Evolutionary conservation across 1,284 basidiomycete genomes (phyloP).

Genomic region (Anthracocystis panici-leucophaei): DNA sequence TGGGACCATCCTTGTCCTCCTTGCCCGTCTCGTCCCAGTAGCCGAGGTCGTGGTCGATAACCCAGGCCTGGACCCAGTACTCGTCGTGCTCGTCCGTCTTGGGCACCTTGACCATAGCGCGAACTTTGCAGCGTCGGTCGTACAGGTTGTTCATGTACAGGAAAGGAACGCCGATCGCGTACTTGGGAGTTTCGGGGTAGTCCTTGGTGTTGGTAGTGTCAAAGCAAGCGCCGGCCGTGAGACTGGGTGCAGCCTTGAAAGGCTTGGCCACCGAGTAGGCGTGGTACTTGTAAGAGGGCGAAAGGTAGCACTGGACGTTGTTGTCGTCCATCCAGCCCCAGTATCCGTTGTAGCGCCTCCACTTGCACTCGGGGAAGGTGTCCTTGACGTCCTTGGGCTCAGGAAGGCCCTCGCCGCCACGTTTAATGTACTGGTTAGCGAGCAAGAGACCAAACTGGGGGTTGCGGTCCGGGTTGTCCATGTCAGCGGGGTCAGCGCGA

Average conservation of each 20-base stretch:
- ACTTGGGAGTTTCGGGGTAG: conserved; percentile 22
- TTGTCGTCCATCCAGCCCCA: conserved; percentile 35
- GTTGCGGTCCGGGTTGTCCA: not conserved
- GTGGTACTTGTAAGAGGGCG: conserved; percentile 39
- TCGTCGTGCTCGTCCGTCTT: conserved; percentile 30
- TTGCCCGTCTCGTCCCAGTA: conserved; percentile 10
- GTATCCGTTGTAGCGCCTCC: conserved; percentile 9
- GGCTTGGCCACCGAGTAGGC: conserved; percentile 25
- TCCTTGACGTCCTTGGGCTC: conserved; percentile 20
- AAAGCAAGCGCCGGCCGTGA: conserved; percentile 19
- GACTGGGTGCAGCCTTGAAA: conserved; percentile 6
- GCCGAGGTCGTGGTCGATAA: conserved; percentile 31
- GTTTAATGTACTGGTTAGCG: conserved; percentile 16
- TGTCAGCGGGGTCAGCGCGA: conserved; percentile 9
- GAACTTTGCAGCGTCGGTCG: conserved; percentile 48
- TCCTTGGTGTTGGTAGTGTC: conserved; percentile 17
- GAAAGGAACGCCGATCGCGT: conserved; percentile 30
- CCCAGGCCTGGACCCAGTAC: conserved; percentile 38
- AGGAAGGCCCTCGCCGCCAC: conserved; percentile 16
- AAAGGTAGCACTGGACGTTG: conserved; percentile 36
- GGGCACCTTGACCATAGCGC: conserved; percentile 46
- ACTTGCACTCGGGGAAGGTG: conserved; percentile 26
- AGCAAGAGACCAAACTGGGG: conserved; percentile 24
- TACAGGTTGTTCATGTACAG: conserved; percentile 50
- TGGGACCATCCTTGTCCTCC: conserved; percentile 4